A percentile compares a stretch with the other conserved stretches of the same genome.
Conservation (phyloP, 352 stramenopile species). For the Globisporangium cylindrosporum region DNA sequence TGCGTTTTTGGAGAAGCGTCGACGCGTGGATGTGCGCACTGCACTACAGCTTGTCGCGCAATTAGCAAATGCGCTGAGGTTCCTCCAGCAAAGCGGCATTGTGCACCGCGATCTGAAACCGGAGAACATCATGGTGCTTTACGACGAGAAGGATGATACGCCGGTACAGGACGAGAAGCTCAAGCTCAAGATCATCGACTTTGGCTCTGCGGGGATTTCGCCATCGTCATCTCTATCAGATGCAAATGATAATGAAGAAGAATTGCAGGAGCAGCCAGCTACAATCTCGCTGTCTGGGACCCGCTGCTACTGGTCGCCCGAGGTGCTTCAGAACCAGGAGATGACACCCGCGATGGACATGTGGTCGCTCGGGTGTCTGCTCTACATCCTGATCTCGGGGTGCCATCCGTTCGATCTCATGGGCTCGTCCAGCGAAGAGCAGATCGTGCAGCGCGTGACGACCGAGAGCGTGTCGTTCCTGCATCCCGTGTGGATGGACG, state of each 20-base stretch:
- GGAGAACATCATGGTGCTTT: constrained; percentile 82
- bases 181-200: constrained; percentile 86
- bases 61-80: constrained; percentile 62
- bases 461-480: constrained; percentile 53
- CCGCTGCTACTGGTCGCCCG: constrained; percentile 82
- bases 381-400: constrained; percentile 86
- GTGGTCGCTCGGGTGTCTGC: constrained; percentile 85
- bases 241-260: constrained; percentile 1
- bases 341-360: constrained; percentile 84
- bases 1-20: constrained; percentile 58
- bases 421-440: constrained; percentile 67
- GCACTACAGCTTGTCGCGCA: constrained; percentile 59
- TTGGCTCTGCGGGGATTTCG: constrained; percentile 61
- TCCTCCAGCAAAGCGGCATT: constrained; percentile 60
- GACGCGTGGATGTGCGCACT: constrained; percentile 34
- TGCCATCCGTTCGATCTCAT: constrained; percentile 86
- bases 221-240: background rate
- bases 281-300: constrained; percentile 64
- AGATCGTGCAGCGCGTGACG: constrained; percentile 66
- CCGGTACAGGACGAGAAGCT: constrained; percentile 26
- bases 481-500: constrained; percentile 47
- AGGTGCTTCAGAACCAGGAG: constrained; percentile 52
- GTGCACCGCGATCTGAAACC: constrained; percentile 89
- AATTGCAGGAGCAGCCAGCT: constrained; percentile 8
- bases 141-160: background rate